These are phyloP conservation scores for Pseudogymnoascus sp. DNA, from an alignment of 2,329 filamentous ascomycete genomes.

Conservation along the genomic window DNA sequence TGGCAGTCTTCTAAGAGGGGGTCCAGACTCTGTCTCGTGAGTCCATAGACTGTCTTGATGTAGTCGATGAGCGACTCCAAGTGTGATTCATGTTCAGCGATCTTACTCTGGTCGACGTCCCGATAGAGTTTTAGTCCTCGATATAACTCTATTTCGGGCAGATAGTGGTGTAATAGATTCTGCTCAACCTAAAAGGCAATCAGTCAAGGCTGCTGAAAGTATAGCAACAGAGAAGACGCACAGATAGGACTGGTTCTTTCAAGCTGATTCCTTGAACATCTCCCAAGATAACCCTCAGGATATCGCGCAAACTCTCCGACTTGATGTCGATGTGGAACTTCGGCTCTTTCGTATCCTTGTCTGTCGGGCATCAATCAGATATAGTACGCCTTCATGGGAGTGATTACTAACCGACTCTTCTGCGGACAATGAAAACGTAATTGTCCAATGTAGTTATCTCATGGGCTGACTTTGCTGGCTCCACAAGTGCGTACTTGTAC, in stretches of 20 bases:
- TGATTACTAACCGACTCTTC: constrained; percentile 11
- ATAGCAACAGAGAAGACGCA: neutral
- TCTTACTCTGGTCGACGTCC: neutral
- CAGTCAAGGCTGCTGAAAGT: neutral
- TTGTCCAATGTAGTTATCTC: constrained; percentile 10
- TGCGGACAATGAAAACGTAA: constrained; percentile 16
- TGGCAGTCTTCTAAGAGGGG: neutral
- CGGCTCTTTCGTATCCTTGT: constrained; percentile 8
- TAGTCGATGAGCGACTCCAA: neutral
- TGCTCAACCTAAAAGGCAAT: constrained; percentile 13
- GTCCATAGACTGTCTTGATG: constrained; percentile 4
- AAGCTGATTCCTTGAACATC: constrained; percentile 9
- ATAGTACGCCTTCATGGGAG: neutral
- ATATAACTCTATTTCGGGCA: constrained; percentile 12
- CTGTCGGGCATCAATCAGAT: neutral
- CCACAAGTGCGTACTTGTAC: constrained; percentile 8
- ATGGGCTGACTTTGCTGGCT: neutral
- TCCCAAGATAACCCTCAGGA: constrained; percentile 9
- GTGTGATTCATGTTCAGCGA: constrained; percentile 18
- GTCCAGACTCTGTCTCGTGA: neutral
- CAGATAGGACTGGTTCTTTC: constrained; percentile 8
- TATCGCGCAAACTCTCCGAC: constrained; percentile 8
- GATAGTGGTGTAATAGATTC: constrained; percentile 15
- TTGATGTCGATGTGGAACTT: constrained; percentile 9
- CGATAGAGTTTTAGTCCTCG: neutral